Base-by-base conservation (phyloP, 257 asterid species). In the Linaria vulgaris region DNA sequence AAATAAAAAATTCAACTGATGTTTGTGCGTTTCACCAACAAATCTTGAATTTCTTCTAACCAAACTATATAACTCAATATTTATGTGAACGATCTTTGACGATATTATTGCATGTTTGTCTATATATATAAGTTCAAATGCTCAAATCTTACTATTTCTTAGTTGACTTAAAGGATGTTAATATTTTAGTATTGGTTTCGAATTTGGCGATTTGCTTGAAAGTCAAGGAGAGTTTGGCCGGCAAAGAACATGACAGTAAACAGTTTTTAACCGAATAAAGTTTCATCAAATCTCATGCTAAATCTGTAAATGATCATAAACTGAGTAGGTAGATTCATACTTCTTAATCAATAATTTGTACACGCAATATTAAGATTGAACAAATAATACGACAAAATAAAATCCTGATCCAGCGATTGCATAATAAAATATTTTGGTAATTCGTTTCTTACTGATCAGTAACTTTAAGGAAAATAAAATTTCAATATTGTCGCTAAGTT, bases 161-260 rank as follows among this genome's bases (percentile, higher is more conserved):
- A 34, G 66, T 64, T 64, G 69, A 52, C 69, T 39, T 50, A 22
- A 38, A 12, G 20, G 13, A 63, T 12, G 17, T 1, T 44, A 37
- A 14, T 57, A 30, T 17, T 27, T 56, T 23, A 38, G 47, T 30
- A 5, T 44, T 44, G n/a, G 45, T 22, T 61, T 23, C 25, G 41
- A 24, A 63, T 17, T 63, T 31, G 68, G 59, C 49, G 34, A 22
- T 13, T 25, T 49, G 68, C 30, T 63, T 63, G 49, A 63, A 63
- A 63, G 17, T 34, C 6, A 50, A 50, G 24, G 68, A 9, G 27
- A 9, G 27, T 17, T 50, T 63, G 24, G 49, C 34, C 23, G 49
- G 39, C 48, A 48, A 49, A 19, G 48, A 27, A 63, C 21, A 12
- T 17, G 23, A 41, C 13, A 44, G 13, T 44, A 13, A 0, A 44